Base-by-base conservation (phyloP, 2,329 filamentous ascomycete species). In the Epicoccum sorghinum region DNA sequence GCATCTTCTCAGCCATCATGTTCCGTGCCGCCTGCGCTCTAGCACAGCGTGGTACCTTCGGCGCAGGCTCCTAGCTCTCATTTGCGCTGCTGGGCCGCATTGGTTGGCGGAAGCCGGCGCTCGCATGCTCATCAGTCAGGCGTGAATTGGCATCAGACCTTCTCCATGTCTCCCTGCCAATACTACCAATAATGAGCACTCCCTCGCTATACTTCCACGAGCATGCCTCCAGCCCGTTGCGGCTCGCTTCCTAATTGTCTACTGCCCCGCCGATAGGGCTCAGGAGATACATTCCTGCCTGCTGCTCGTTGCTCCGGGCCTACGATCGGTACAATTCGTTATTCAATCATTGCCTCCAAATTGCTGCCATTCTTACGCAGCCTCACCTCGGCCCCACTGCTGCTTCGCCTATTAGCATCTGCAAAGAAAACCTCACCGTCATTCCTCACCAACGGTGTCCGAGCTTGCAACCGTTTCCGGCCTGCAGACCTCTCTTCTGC, bases 331-430 rank as follows among this genome's bases (percentile, higher is more conserved):
- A 67, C 69, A 63, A 65, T 61, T 58, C 65, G 63, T 68, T 63
- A 65, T 68, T 64, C 61, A 58, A 36, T 63, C 61, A 57, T 66
- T 62, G 57, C 58, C 60, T 60, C 60, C 42, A 64, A 58, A 58
- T 62, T 59, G 63, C 50, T 55, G 58, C 61, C 61, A 59, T 64
- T 61, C 63, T 62, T 67, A 57, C 67, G 62, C 59, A 63, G 60
- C 62, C 58, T 69, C 61, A 67, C 57, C 52, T 60, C 67, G 67
- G 68, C 66, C 66, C 66, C 66, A 70, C 67, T 64, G 63, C 47
- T 49, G 40, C 52, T 55, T 62, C 60, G 55, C 58, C 59, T 61
- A 63, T 63, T 67, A 60, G 62, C 63, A 67, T 65, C 65, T 62
- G 61, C 63, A 61, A 29, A 59, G 38, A 58, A 58, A 62, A 49